Base-by-base conservation (phyloP, 1,284 basidiomycete genomes). In the Moesziomyces sp. region DNA sequence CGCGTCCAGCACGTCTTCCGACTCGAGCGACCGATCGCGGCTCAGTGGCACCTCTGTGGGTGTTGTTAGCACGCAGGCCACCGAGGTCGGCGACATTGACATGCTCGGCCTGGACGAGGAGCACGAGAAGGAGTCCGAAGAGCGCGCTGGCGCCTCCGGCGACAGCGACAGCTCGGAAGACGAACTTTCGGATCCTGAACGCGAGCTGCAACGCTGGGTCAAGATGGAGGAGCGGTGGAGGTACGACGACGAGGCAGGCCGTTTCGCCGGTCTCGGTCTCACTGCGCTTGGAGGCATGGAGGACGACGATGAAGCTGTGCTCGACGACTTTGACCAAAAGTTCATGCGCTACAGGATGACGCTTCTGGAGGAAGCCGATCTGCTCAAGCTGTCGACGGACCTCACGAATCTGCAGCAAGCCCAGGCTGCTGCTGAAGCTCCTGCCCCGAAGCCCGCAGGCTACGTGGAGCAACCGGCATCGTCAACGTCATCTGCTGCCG, bases 321-420 rank as follows among this genome's bases (percentile, higher is more conserved):
- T 83, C 46, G 82, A 83, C 50, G 82, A 83, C 61, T 83, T 77
- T 57, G 82, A 83, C 59, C 82, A 81, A 52, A 74, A 78, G 49
- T 83, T 83, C 58, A 76, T 83, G 58, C 74, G 76, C n/a, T 83
- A 79, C 74, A 77, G 82, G 40, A 83, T 83, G 78, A 77, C 66
- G 1, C 53, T 83, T 46, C 67, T 83, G 11, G 79, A 83, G 57
- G 81, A 83, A 40, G 55, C 74, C n/a, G 81, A 83, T 45, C 50
- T 83, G 57, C 53, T 79, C 28, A 83, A 81, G 61, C 62, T 83
- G 11, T 79, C 78, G 40, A 83, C 82, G 21, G 82, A 83, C 52
- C 71, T 79, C 45, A 83, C 76, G 24, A 78, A 83, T 58, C 74
- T 83, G 49, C 80, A 79, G 48, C 79, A 81, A 43, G 82, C 81